Base-by-base conservation (phyloP, 345 rosid genomes). In the Gynandropsis gynandra region DNA sequence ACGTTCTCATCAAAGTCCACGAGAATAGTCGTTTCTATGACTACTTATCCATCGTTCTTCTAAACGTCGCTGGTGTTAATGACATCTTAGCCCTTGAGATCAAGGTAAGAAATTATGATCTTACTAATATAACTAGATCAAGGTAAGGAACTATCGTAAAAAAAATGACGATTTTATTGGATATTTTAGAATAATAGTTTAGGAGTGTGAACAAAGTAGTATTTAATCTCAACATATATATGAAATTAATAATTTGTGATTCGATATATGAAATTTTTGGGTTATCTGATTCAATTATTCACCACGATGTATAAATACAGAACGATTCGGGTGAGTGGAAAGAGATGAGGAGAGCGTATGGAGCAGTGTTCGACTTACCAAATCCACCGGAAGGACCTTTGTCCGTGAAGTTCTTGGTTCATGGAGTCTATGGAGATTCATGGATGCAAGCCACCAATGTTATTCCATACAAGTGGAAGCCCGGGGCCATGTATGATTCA, bases 261-360 rank as follows among this genome's bases (percentile, higher is more conserved):
- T n/a, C n/a, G n/a, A n/a, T n/a, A n/a, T n/a, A n/a, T n/a, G n/a
- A n/a, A n/a, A n/a, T n/a, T n/a, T n/a, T n/a, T n/a, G n/a, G n/a
- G n/a, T n/a, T n/a, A n/a, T n/a, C n/a, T n/a, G n/a, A n/a, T n/a
- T n/a, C n/a, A n/a, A n/a, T n/a, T n/a, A n/a, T n/a, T n/a, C n/a
- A n/a, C n/a, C n/a, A n/a, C n/a, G n/a, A n/a, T n/a, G n/a, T 37
- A 37, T 37, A 8, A 4, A 34, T 18, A 33, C 24, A 77, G 82
- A 77, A 68, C 46, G 76, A 74, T 32, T 49, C 66, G 50, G 65
- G 66, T 32, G 63, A 74, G 21, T 80, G 87, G 92, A 46, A 24
- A 40, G 49, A 63, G 8, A 76, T 83, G 92, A 69, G 87, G 54
- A 74, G 70, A 64, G 80, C 66, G 0, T 74, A 37, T n/a, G 87